Percentiles rank a stretch among this genome's conserved stretches.
These are phyloP conservation scores for Lobosporangium transversale DNA, from an alignment of 192 early-diverging fungal species.

Conservation along the genomic window DNA sequence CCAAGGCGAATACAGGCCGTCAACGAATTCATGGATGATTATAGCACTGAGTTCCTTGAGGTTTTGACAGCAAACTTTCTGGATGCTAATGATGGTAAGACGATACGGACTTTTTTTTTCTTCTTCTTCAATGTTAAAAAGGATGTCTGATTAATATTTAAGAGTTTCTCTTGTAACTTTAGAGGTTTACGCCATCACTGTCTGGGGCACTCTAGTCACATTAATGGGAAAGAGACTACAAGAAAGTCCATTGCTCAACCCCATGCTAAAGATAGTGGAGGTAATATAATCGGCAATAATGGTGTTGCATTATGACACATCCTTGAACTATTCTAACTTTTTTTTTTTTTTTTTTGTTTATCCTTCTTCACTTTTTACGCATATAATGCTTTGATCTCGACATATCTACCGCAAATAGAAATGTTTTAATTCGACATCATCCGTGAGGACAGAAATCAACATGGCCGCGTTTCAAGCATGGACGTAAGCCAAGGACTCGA, in stretches of 20 bases:
- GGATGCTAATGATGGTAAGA: slow-evolving; percentile 14
- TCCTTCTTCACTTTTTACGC: too few species aligned
- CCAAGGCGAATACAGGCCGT: slow-evolving; percentile 3
- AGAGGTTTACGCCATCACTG: slow-evolving; percentile 43
- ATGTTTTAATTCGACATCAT: slow-evolving; percentile 26
- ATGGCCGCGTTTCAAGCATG: slow-evolving; percentile 38
- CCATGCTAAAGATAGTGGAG: slow-evolving; percentile 40
- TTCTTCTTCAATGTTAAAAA: neutral
- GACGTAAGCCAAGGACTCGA: slow-evolving; percentile 24
- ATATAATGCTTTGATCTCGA: too few species aligned
- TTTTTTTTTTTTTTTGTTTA: neutral
- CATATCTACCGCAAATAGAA: too few species aligned
- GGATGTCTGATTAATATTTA: neutral
- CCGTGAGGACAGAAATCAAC: slow-evolving; percentile 27
- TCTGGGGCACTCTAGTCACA: slow-evolving; percentile 38
- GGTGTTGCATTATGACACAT: neutral
- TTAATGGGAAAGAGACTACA: slow-evolving; percentile 29
- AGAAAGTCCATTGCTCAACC: slow-evolving; percentile 20
- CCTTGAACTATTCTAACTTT: neutral
- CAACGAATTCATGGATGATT: slow-evolving; percentile 19
- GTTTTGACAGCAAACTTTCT: slow-evolving; percentile 9
- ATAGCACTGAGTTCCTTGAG: slow-evolving; percentile 13
- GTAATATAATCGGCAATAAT: too few species aligned
- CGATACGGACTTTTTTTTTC: neutral
- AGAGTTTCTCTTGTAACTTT: neutral